Evolutionary conservation across 2,329 filamentous ascomycete genomes (phyloP).

Genomic region (Pyrenochaeta sp.): DNA sequence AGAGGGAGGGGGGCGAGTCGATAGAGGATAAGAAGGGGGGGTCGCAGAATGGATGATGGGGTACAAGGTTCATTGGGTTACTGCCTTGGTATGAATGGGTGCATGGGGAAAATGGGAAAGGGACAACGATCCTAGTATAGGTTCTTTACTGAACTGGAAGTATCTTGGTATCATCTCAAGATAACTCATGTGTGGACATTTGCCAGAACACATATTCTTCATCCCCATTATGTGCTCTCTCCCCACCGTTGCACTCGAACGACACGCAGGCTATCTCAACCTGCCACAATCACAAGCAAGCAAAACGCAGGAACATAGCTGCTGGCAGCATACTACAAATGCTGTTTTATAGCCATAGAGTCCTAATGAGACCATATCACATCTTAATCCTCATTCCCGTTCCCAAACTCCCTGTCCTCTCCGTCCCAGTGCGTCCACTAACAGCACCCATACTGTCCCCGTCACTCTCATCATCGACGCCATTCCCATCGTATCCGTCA

Average conservation of each 20-base stretch:
- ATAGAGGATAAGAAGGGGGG: constrained; percentile 52
- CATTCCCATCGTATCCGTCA: constrained; percentile 23
- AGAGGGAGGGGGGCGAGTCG: constrained; percentile 69
- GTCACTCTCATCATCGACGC: constrained; percentile 39
- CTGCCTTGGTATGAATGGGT: background rate
- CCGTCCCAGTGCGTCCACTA: constrained; percentile 38
- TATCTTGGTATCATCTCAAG: background rate
- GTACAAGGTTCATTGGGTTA: background rate
- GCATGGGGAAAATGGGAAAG: background rate
- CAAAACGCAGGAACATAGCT: no score
- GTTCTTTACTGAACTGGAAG: background rate
- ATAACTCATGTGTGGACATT: no score
- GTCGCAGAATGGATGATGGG: constrained; percentile 31
- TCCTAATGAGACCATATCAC: constrained; percentile 12
- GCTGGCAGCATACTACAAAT: no score
- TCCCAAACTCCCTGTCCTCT: constrained; percentile 33
- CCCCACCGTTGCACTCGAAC: no score
- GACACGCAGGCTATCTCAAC: no score
- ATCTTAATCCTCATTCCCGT: constrained; percentile 40
- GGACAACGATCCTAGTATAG: background rate
- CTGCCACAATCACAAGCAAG: no score
- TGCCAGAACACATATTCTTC: no score
- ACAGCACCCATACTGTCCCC: constrained; percentile 33
- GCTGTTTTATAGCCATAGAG: background rate
- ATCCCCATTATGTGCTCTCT: no score